These are phyloP conservation scores for Rhynchosporium agropyri DNA, from an alignment of 2,329 filamentous ascomycete species.

Conservation along the genomic window DNA sequence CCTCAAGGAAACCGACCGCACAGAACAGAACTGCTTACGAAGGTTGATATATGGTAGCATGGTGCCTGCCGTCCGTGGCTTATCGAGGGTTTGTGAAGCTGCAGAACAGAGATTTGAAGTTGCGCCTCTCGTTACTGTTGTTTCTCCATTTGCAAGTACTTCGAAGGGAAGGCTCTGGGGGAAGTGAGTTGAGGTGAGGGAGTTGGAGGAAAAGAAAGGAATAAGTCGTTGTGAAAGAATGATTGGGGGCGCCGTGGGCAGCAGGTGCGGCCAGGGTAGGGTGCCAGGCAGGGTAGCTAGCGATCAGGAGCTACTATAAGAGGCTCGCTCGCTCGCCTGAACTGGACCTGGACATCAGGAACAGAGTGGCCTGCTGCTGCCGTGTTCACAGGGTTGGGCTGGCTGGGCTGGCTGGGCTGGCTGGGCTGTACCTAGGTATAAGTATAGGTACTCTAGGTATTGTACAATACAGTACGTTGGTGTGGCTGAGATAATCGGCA, in stretches of 20 bases:
- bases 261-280: no score
- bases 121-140: slow-evolving; percentile 20
- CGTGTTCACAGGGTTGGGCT: slow-evolving; percentile 3
- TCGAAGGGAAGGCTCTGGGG: background rate
- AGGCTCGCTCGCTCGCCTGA: no score
- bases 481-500: no score
- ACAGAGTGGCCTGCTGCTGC: background rate
- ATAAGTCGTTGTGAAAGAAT: background rate
- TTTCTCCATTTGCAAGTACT: slow-evolving; percentile 32
- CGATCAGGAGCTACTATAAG: no score
- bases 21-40: slow-evolving; percentile 48
- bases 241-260: no score
- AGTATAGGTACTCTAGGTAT: no score
- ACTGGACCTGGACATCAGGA: no score
- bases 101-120: slow-evolving; percentile 1
- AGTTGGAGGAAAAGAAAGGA: slow-evolving; percentile 3
- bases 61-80: slow-evolving; percentile 3
- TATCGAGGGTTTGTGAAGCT: slow-evolving; percentile 7
- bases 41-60: slow-evolving; percentile 68
- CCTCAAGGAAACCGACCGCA: background rate
- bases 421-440: no score
- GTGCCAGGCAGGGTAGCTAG: no score
- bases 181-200: background rate
- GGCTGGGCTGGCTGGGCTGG: background rate
- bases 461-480: no score